Evolutionary conservation across 495 filamentous ascomycete species (phyloP).

Genomic region (Daldinia concentrica): DNA sequence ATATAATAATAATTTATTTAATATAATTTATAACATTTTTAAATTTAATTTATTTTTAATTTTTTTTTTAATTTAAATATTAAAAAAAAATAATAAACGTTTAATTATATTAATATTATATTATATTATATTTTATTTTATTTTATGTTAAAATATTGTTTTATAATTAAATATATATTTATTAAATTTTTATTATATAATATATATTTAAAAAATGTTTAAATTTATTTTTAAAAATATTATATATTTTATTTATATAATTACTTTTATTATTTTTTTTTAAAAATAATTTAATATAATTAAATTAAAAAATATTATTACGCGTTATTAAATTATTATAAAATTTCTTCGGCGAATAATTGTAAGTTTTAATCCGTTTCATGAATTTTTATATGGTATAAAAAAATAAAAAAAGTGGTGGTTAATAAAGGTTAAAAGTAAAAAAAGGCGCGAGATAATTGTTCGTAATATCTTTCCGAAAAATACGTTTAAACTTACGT

Average conservation of each 20-base stretch:
- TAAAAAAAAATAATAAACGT: background rate
- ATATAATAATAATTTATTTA: too few species aligned
- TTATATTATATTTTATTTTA: background rate
- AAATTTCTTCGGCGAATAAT: too few species aligned
- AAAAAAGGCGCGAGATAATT: too few species aligned
- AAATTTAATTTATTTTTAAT: background rate
- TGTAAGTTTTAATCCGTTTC: too few species aligned
- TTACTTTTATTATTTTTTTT: background rate
- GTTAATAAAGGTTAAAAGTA: too few species aligned
- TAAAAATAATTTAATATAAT: background rate
- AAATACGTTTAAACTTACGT: too few species aligned
- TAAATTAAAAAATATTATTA: background rate
- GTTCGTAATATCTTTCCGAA: too few species aligned
- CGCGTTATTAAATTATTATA: too few species aligned
- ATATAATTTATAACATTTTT: background rate
- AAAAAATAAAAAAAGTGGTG: too few species aligned
- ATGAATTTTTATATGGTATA: too few species aligned
- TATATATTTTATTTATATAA: background rate
- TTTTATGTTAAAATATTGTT: background rate
- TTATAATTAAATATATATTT: background rate
- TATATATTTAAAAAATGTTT: conserved; percentile 1
- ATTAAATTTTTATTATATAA: background rate
- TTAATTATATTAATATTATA: background rate
- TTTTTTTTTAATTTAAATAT: conserved; percentile 2
- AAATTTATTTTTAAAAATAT: conserved; percentile 7